These are phyloP conservation scores for Paecilomyces niveus DNA, from an alignment of 2,329 filamentous ascomycete species.

Conservation along the genomic window DNA sequence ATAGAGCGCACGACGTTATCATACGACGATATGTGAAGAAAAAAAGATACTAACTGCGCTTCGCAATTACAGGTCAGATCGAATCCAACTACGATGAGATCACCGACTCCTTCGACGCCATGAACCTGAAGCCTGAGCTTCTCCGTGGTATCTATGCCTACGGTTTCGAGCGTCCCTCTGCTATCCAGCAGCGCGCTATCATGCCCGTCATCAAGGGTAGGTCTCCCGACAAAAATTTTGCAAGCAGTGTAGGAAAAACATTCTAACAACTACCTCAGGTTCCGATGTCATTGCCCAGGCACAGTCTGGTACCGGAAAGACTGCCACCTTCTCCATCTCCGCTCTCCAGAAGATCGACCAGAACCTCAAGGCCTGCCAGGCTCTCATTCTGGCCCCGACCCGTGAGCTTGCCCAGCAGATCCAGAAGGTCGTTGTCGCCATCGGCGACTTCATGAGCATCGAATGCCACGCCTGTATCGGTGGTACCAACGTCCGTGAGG, in stretches of 20 bases:
- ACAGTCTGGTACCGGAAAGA: conserved; percentile 99
- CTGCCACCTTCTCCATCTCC: conserved; percentile 98
- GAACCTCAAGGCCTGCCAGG: conserved; percentile 93
- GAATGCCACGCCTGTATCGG: conserved; percentile 99
- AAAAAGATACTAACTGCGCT: neutral
- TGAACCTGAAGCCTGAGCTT: conserved; percentile 95
- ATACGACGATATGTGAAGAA: neutral
- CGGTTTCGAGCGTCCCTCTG: conserved; percentile 99
- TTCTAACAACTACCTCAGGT: conserved; percentile 44
- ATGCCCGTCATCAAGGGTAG: conserved; percentile 99
- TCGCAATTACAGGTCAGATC: conserved; percentile 68
- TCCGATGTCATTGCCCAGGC: conserved; percentile 99
- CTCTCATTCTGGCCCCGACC: conserved; percentile 93
- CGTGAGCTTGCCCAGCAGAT: conserved; percentile 99
- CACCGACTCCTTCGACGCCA: conserved; percentile 97
- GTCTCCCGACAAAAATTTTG: conserved; percentile 21
- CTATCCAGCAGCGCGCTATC: conserved; percentile 99
- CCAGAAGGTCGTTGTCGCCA: conserved; percentile 97
- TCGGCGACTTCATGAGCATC: conserved; percentile 99
- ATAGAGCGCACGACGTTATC: neutral
- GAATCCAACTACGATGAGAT: conserved; percentile 99
- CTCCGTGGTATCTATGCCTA: conserved; percentile 99
- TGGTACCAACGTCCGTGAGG: conserved; percentile 94
- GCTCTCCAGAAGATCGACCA: conserved; percentile 98
- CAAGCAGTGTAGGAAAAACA: neutral